Evolutionary conservation across 768 basidiomycete genomes (phyloP).

Genomic region (Cystobasidium onofrii): DNA sequence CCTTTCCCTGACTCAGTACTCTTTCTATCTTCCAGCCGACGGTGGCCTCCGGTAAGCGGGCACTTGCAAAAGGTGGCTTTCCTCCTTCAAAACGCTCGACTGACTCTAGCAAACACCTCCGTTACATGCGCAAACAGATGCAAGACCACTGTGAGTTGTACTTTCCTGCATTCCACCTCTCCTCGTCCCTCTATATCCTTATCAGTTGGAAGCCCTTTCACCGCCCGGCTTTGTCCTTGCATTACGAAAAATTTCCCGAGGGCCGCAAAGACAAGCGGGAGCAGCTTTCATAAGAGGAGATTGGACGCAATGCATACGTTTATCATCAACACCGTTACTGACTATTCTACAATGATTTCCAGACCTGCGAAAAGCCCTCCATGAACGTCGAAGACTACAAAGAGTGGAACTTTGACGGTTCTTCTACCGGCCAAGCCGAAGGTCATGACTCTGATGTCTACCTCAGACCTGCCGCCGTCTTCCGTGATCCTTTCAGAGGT

Average conservation of each 20-base stretch:
- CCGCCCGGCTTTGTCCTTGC: neutral
- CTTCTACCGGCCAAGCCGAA: slow-evolving; percentile 70
- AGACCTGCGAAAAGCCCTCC: slow-evolving; percentile 82
- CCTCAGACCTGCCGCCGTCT: slow-evolving; percentile 91
- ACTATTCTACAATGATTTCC: neutral
- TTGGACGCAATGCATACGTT: neutral
- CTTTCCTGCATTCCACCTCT: neutral
- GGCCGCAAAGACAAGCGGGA: neutral
- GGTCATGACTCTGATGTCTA: slow-evolving; percentile 94
- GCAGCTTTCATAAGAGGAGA: neutral
- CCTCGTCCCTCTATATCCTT: neutral
- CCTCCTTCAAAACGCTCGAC: neutral
- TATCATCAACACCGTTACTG: no score
- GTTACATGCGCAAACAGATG: slow-evolving; percentile 56
- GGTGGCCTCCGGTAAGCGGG: neutral
- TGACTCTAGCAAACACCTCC: neutral
- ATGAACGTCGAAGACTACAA: slow-evolving; percentile 83
- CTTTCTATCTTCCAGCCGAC: slow-evolving; percentile 46
- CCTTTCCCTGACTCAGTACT: neutral
- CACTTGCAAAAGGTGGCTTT: neutral
- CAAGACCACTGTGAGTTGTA: slow-evolving; percentile 73
- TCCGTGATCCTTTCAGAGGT: slow-evolving; percentile 98
- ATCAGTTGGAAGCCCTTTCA: neutral
- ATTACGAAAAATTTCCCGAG: neutral
- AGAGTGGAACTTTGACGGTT: slow-evolving; percentile 96